Evolutionary conservation across 495 filamentous ascomycete species (phyloP), one percentile per base, ranked within the genome.

Genomic region (Poronia punctata): DNA sequence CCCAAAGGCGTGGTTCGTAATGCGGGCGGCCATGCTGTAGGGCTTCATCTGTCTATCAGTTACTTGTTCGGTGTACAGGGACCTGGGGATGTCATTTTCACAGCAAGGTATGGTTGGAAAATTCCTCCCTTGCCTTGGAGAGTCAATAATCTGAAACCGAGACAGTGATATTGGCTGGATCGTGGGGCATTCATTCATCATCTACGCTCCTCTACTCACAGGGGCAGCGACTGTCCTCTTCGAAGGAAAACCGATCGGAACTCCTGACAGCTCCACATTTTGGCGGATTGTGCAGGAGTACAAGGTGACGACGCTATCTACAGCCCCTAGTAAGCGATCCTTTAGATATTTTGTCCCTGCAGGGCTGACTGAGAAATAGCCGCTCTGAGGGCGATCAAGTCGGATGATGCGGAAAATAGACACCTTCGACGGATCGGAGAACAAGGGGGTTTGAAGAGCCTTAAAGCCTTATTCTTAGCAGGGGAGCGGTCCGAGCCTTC

Each of bases 211-310:
- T 5, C 70, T 96, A 8, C 75, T 96, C 4, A 75, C 81, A 3
- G 88, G 89, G 7, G 88, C 87, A 4, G 82, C 89, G 4, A 92
- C 88, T 0, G 76, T 96, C 11, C 71, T 95, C 2, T 95, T 86
- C 54, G 89, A 95, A 64, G 89, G 89, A 3, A 95, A 95, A 46
- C 89, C 89, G 3, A 66, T 95, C 21, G 89, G 88, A 3, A 96
- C 90, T 0, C 89, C 89, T 0, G 78, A 94, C 47, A 85, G 86
- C 10, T 79, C 84, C 6, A 82, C 82, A 0, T 89, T 95, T 63
- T 96, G 88, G 88, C 72, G 89, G 3, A 78, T 95, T 15, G 57
- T 93, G 16, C 82, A 85, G 49, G 83, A 89, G 50, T 80, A 95
- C 64, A 81, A 82, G 52, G 87, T 90, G 48, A 90, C 86, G 42